phyloP scores from a whole-genome alignment of 331 rosid species.

The Quercus lobata region DNA sequence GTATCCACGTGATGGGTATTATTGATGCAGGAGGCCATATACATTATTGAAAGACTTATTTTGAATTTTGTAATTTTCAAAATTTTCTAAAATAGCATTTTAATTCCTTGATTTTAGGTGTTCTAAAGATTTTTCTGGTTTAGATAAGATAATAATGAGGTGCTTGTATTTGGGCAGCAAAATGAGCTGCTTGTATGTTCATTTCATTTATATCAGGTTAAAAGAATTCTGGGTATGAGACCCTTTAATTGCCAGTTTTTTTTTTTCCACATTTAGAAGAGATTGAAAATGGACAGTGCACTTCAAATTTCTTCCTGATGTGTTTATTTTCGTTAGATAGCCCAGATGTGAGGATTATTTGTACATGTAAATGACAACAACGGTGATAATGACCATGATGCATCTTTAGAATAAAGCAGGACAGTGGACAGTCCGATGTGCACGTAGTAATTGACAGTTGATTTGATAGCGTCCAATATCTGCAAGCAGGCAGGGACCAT shows the following conservation, averaged over 20 bases:
- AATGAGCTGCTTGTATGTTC: background rate
- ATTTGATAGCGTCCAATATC: conserved; percentile 92
- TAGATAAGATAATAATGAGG: background rate
- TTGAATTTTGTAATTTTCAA: no score
- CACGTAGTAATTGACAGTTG: conserved; percentile 63
- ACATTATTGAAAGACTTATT: no score
- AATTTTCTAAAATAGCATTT: no score
- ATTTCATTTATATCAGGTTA: background rate
- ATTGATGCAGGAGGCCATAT: no score
- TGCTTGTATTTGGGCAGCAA: background rate
- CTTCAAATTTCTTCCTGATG: background rate
- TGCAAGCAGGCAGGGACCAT: conserved; percentile 29
- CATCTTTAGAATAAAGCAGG: background rate
- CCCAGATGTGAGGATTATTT: background rate
- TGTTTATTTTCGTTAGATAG: background rate
- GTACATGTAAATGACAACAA: background rate
- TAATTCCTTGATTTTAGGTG: no score
- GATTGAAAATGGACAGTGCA: background rate
- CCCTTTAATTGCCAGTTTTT: background rate
- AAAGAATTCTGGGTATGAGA: background rate
- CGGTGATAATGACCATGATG: background rate
- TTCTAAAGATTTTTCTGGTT: no score
- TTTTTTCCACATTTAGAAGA: background rate
- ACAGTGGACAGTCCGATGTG: no score
- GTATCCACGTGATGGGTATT: no score